Conservation (phyloP, 768 basidiomycete species). For the Tulasnella sp. region DNA sequence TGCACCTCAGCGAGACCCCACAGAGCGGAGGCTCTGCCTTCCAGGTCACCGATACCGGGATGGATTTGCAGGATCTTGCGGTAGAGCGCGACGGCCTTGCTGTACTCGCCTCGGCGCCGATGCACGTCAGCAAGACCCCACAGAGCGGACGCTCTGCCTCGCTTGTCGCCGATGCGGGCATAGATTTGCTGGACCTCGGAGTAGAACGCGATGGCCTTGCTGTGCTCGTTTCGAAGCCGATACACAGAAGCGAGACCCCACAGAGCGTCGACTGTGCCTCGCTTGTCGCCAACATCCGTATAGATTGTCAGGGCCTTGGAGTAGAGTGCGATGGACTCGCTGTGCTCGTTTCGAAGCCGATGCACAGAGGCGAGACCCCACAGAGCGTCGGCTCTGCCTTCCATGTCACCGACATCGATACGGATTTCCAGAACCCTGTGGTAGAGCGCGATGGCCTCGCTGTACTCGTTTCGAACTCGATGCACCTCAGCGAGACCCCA, state of each 20-base stretch:
- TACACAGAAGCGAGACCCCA: background rate
- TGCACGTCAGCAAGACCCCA: background rate
- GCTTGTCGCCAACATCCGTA: background rate
- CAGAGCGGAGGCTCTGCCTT: background rate
- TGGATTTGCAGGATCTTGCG: background rate
- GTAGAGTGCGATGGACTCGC: background rate
- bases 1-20: background rate
- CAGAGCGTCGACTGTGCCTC: background rate
- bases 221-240: background rate
- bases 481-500: no score
- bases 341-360: background rate
- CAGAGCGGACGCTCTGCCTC: background rate
- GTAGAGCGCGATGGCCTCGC: no score
- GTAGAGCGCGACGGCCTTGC: background rate
- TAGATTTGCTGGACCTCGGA: background rate
- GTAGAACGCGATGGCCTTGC: background rate
- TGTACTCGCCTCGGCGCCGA: background rate
- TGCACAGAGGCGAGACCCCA: background rate
- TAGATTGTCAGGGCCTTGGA: background rate
- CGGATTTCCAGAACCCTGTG: no score
- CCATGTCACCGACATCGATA: no score
- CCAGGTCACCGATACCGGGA: background rate
- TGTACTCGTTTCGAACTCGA: no score
- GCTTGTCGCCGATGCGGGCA: background rate
- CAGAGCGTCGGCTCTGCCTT: no score